These are phyloP conservation scores for Mucor plumbeus DNA, from an alignment of 371 early-diverging fungal genomes.

Conservation along the genomic window DNA sequence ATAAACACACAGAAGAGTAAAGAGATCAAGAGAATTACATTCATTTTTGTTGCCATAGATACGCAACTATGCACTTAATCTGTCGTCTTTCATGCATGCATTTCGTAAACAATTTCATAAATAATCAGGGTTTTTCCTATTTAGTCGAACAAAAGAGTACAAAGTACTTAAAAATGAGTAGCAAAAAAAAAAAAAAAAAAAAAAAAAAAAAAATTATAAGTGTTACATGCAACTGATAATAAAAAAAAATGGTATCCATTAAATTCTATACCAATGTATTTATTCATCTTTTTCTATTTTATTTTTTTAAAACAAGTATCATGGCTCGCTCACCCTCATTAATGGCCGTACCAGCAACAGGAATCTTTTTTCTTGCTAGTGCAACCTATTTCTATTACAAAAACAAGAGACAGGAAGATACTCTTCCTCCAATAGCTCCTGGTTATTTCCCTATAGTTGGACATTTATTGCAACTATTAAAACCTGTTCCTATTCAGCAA, in stretches of 20 bases:
- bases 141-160: background rate
- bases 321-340: background rate
- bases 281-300: slow-evolving; percentile 1
- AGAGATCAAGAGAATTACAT: too few species aligned
- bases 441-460: slow-evolving; percentile 48
- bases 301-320: background rate
- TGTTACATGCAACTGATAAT: background rate
- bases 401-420: background rate
- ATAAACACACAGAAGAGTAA: too few species aligned
- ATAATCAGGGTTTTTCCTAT: background rate
- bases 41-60: too few species aligned
- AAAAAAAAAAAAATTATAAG: background rate
- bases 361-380: background rate
- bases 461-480: slow-evolving; percentile 34
- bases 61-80: too few species aligned
- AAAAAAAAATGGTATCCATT: background rate
- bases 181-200: too few species aligned
- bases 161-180: background rate
- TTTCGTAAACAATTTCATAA: background rate
- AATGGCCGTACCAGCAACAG: background rate
- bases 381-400: background rate
- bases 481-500: slow-evolving; percentile 36
- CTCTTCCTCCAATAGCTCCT: slow-evolving; percentile 27
- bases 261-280: background rate
- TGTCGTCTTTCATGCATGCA: background rate